Evolutionary conservation across 1,284 basidiomycete genomes (phyloP).

Genomic region (Leccinum subfulvum): DNA sequence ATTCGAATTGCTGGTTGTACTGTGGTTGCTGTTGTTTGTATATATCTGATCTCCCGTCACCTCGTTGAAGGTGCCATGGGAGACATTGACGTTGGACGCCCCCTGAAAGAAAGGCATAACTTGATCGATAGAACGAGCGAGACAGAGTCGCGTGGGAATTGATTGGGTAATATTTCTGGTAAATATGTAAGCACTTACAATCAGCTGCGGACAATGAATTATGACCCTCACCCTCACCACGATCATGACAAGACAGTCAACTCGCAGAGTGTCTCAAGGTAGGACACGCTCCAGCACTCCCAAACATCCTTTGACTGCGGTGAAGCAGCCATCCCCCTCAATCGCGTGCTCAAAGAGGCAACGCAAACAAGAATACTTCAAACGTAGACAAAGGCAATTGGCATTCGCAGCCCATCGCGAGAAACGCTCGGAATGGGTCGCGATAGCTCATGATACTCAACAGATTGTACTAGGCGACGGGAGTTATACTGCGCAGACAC

Average conservation of each 20-base stretch:
- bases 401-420: slow-evolving; percentile 27
- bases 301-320: slow-evolving; percentile 19
- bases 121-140: neutral
- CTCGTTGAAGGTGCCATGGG: slow-evolving; percentile 23
- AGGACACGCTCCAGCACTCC: slow-evolving; percentile 27
- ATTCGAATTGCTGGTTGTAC: slow-evolving; percentile 17
- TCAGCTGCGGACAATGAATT: slow-evolving; percentile 4
- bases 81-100: slow-evolving; percentile 17
- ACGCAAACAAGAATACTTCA: slow-evolving; percentile 27
- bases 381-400: slow-evolving; percentile 17
- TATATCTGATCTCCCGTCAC: slow-evolving; percentile 23
- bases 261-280: slow-evolving; percentile 26
- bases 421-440: slow-evolving; percentile 30
- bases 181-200: slow-evolving; percentile 16
- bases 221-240: slow-evolving; percentile 8
- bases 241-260: slow-evolving; percentile 25
- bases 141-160: slow-evolving; percentile 5
- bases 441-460: slow-evolving; percentile 42
- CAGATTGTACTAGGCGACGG: slow-evolving; percentile 44
- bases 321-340: slow-evolving; percentile 26
- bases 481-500: slow-evolving; percentile 43
- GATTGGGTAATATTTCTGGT: neutral
- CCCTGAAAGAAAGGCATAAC: slow-evolving; percentile 29
- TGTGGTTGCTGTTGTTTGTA: slow-evolving; percentile 23
- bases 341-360: slow-evolving; percentile 20